phyloP scores from a whole-genome alignment of 192 early-diverging fungal genomes.

The Coemansia sp. region DNA sequence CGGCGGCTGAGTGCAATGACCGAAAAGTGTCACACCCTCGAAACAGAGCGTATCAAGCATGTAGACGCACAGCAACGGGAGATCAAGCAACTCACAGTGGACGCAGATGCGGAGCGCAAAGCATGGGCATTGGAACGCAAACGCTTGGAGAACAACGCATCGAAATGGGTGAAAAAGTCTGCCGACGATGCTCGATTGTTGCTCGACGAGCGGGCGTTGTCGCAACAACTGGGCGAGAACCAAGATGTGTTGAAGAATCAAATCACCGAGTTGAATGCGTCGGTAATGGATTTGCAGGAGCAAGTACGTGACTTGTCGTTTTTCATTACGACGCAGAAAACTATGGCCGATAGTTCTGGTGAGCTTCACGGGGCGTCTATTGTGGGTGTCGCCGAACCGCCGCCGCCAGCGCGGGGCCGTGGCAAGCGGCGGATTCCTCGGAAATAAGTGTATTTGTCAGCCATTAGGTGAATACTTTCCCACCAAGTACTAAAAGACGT shows the following conservation, averaged over 20 bases:
- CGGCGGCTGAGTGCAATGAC: conserved; percentile 7
- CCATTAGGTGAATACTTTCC: too few species aligned
- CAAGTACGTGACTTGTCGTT: conserved; percentile 92
- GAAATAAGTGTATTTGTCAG: conserved; percentile 1
- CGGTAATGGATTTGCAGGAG: conserved; percentile 72
- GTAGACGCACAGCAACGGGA: conserved; percentile 18
- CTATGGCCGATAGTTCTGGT: conserved; percentile 39
- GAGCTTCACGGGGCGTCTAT: conserved; percentile 21
- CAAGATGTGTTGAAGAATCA: conserved; percentile 60
- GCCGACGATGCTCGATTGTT: conserved; percentile 75
- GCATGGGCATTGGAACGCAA: conserved; percentile 35
- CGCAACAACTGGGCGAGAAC: conserved; percentile 60
- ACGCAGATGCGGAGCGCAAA: conserved; percentile 55
- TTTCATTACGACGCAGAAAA: conserved; percentile 74
- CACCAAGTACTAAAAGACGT: too few species aligned
- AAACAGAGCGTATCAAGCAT: conserved; percentile 4
- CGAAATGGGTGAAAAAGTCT: conserved; percentile 59
- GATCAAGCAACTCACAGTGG: conserved; percentile 30
- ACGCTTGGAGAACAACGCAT: conserved; percentile 57
- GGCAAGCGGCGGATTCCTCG: conserved; percentile 9
- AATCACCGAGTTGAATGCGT: conserved; percentile 59
- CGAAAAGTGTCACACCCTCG: conserved; percentile 9
- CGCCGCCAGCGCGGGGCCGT: neutral
- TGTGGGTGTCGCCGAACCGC: conserved; percentile 14
- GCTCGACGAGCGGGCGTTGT: conserved; percentile 40